Evolutionary conservation across 1,284 basidiomycete species (phyloP), one percentile per base, ranked within the genome.

Genomic region (Ganoderma resinaceum): DNA sequence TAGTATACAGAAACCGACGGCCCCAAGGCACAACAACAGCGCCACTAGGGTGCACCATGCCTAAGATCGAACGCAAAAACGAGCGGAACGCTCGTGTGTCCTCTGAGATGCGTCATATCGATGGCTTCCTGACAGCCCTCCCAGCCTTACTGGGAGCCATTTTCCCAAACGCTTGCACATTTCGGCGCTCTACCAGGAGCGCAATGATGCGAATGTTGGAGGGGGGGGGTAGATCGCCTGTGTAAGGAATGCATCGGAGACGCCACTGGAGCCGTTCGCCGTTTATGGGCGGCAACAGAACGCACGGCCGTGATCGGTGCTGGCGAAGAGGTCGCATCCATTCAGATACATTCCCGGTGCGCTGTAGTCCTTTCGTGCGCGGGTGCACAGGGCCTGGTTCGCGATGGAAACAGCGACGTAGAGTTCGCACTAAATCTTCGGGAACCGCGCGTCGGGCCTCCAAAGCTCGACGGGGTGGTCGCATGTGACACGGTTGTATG

Each of bases 341-440:
- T 43, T 18, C 4, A 12, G 14, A 14, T 42, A 6, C 31, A 14
- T 38, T 16, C 11, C 37, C 58, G 37, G 23, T 16, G 42, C n/a
- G 14, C 20, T 18, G 2, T n/a, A 14, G 43, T 49, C 46, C 29
- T 38, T 38, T 23, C 58, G 18, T 26, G 14, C 23, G 35, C 23
- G 16, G n/a, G 37, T 6, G 55, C 33, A 58, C 55, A 58, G 20
- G 31, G 33, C 33, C 31, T 18, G 37, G 58, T 60, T 60, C 58
- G 58, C 58, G 37, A 60, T 60, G 37, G 58, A 60, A 26, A 40
- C 37, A 40, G 16, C n/a, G 37, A 60, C 55, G 33, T 58, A 58
- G 55, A n/a, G 55, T 58, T 58, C 33, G 55, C 33, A 58, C 55
- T 58, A 58, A 35, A 58, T 58, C 55, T 58, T 58, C 14, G 55